phyloP scores from a whole-genome alignment of 345 rosid genomes.

The Physaria fendleri region DNA sequence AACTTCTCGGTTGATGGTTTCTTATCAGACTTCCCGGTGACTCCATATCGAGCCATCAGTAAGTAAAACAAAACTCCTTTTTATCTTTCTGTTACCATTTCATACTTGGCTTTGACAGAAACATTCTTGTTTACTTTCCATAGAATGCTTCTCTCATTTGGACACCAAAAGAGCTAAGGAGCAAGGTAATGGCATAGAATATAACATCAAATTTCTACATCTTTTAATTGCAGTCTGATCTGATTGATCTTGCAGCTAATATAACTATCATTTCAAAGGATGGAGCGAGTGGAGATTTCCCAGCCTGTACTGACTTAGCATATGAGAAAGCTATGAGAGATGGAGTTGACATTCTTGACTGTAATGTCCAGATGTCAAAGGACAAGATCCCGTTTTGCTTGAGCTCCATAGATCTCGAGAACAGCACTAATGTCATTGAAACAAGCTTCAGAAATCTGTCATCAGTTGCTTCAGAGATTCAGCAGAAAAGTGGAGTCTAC shows the following conservation, averaged over 20 bases:
- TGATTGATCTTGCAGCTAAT: slow-evolving; percentile 21
- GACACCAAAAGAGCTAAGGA: neutral
- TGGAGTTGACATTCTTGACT: slow-evolving; percentile 38
- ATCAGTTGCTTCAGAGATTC: slow-evolving; percentile 24
- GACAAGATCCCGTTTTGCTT: slow-evolving; percentile 42
- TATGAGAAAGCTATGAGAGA: slow-evolving; percentile 29
- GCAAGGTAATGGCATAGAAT: slow-evolving; percentile 15
- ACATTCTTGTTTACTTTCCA: slow-evolving; percentile 14
- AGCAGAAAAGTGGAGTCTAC: slow-evolving; percentile 22
- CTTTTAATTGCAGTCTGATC: neutral
- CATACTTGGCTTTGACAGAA: too few species aligned
- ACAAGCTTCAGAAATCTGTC: slow-evolving; percentile 26
- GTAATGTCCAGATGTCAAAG: slow-evolving; percentile 33
- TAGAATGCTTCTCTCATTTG: slow-evolving; percentile 30
- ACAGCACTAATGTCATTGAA: slow-evolving; percentile 26
- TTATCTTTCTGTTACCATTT: neutral
- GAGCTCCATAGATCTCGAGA: slow-evolving; percentile 36
- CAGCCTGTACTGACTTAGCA: slow-evolving; percentile 32
- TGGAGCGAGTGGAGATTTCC: slow-evolving; percentile 41
- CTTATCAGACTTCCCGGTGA: slow-evolving; percentile 66
- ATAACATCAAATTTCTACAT: neutral
- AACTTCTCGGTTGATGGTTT: slow-evolving; percentile 78
- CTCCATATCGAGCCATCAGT: slow-evolving; percentile 61
- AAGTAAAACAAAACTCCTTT: neutral
- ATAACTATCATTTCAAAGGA: slow-evolving; percentile 27